Conservation (phyloP, 1,139 yeast species). For the Ogataea hybrid region DNA sequence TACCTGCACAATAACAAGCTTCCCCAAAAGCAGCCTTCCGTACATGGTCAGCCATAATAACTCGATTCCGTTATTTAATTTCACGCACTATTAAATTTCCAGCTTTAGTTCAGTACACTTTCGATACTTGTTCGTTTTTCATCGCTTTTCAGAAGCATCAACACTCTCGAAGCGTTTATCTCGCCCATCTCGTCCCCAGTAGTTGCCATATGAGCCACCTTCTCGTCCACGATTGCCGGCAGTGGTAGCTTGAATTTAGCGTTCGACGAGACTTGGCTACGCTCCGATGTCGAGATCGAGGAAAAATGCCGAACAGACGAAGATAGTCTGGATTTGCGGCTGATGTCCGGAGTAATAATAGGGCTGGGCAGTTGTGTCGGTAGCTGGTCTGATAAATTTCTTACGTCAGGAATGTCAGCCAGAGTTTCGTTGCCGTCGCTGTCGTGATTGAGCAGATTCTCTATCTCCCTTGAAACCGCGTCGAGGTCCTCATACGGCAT, state of each 20-base stretch:
- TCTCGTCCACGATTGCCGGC: slow-evolving; percentile 15
- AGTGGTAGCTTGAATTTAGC: slow-evolving; percentile 14
- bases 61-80: neutral
- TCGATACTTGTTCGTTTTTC: slow-evolving; percentile 21
- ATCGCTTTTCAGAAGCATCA: slow-evolving; percentile 17
- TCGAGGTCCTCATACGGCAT: slow-evolving; percentile 23
- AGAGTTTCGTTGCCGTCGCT: slow-evolving; percentile 9
- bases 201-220: neutral
- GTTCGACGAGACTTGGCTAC: neutral
- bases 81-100: neutral
- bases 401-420: neutral
- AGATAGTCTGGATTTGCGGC: slow-evolving; percentile 1
- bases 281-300: neutral
- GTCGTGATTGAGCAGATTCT: slow-evolving; percentile 6
- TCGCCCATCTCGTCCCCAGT: neutral
- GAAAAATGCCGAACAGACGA: neutral
- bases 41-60: too few relatives aligned
- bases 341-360: slow-evolving; percentile 18
- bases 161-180: slow-evolving; percentile 11
- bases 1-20: too few relatives aligned
- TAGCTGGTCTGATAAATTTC: slow-evolving; percentile 3
- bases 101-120: slow-evolving; percentile 18
- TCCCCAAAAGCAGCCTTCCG: too few relatives aligned
- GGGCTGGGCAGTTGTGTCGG: slow-evolving; percentile 21
- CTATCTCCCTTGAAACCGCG: slow-evolving; percentile 25